Percentiles rank a stretch among this genome's conserved stretches.
phyloP scores from a whole-genome alignment of 495 filamentous ascomycete species.

The Tuber brumale region DNA sequence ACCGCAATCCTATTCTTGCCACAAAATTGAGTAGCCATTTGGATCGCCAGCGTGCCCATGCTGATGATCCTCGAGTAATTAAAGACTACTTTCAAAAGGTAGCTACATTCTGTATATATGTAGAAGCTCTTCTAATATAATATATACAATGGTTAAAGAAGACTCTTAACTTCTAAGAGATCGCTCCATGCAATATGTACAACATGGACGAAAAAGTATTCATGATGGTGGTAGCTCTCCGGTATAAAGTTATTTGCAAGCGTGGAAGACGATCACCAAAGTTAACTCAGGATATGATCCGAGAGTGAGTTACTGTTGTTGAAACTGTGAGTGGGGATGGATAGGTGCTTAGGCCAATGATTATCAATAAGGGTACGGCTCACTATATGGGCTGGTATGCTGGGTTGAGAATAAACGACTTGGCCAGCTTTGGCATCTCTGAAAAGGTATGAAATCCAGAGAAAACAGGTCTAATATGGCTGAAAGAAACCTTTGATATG shows the following conservation, averaged over 20 bases:
- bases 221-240: constrained; percentile 14
- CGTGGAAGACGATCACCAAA: neutral
- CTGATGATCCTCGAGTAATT: constrained; percentile 2
- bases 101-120: too few species aligned
- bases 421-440: too few species aligned
- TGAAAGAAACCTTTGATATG: too few species aligned
- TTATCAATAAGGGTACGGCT: too few species aligned
- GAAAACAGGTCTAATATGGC: too few species aligned
- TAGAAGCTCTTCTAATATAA: neutral
- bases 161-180: neutral
- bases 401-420: too few species aligned
- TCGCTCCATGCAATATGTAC: constrained; percentile 19
- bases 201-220: neutral
- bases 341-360: too few species aligned
- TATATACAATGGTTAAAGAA: constrained; percentile 2
- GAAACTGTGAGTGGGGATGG: too few species aligned
- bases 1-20: constrained; percentile 4
- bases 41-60: neutral
- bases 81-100: constrained; percentile 25
- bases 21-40: neutral
- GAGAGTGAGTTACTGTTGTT: neutral
- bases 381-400: too few species aligned
- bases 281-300: neutral
- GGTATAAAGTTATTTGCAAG: constrained; percentile 16
- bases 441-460: too few species aligned